Evolutionary conservation across 495 filamentous ascomycete species (phyloP), one percentile per base, ranked within the genome.

Genomic region (Talaromyces liani): DNA sequence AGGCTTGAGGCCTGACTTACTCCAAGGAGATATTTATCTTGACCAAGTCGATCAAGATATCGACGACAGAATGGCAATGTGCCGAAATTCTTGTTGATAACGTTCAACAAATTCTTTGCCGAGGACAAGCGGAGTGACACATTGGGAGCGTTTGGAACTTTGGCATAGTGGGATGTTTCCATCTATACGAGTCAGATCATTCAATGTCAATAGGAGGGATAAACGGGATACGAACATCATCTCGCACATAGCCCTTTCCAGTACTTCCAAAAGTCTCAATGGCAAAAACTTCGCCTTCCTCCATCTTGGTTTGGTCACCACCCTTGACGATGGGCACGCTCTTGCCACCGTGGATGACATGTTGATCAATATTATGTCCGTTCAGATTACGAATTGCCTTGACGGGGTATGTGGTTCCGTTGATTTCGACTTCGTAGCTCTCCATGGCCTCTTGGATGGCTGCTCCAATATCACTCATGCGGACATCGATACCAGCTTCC

Each of bases 221-320:
- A 16, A 51, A 16, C 58, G 65, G 45, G 65, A 71, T 10, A 75
- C 79, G 65, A 61, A 91, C 87, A 71, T 95, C 90, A 69, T 95
- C 91, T 67, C 85, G 78, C 58, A 96, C 87, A 71, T 88, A 87
- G 58, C 88, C 92, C 73, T 91, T 93, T 67, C 92, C 92, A 62
- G 92, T 97, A 78, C 88, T 93, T 58, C 92, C 92, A 68, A 96
- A 97, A 7, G 92, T 96, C 74, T 96, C 92, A 66, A 97, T 95
- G 53, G 92, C 92, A 71, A 93, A 97, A 12, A 90, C 84, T 70
- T 97, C 92, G 24, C 91, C 91, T 73, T 96, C 92, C 79, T 96
- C 92, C 92, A 97, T 97, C 77, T 90, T 92, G 36, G 90, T 93
- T 68, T 83, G 81, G 67, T 92, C 88, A 62, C 78, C 80, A 62